These are phyloP conservation scores for Scalesia atractyloides DNA, from an alignment of 129 eudicot genomes.

Conservation along the genomic window DNA sequence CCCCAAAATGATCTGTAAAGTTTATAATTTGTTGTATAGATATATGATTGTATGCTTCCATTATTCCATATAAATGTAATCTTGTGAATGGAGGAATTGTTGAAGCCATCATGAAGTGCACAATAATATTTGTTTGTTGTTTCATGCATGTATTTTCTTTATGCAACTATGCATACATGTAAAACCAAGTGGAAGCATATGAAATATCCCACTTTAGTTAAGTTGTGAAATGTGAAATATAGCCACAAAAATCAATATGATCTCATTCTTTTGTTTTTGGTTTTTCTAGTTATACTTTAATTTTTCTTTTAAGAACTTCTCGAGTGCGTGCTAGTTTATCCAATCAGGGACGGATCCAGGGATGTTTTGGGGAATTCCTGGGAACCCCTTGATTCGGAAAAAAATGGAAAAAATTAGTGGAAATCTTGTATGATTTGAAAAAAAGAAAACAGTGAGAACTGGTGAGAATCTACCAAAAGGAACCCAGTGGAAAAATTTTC, in stretches of 20 bases:
- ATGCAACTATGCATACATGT: constrained; percentile 5
- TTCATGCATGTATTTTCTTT: constrained; percentile 21
- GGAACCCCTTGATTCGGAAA: too few relatives aligned
- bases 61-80: not conserved
- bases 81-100: constrained; percentile 18
- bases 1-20: constrained; percentile 34
- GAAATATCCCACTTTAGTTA: not conserved
- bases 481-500: too few relatives aligned
- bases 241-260: constrained; percentile 19
- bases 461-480: too few relatives aligned
- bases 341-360: too few relatives aligned
- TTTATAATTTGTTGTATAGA: not conserved
- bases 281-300: not conserved
- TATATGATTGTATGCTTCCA: constrained; percentile 8
- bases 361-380: too few relatives aligned
- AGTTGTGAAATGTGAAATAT: constrained; percentile 7
- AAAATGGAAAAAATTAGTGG: too few relatives aligned
- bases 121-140: constrained; percentile 18
- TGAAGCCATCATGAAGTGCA: constrained; percentile 16
- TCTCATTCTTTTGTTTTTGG: constrained; percentile 1
- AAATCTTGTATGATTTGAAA: too few relatives aligned
- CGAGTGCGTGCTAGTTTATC: too few relatives aligned
- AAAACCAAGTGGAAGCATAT: constrained; percentile 38
- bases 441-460: too few relatives aligned
- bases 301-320: too few relatives aligned